Evolutionary conservation across 257 asterid genomes (phyloP), one percentile per base, ranked within the genome.

Genomic region (Eucommia ulmoides): DNA sequence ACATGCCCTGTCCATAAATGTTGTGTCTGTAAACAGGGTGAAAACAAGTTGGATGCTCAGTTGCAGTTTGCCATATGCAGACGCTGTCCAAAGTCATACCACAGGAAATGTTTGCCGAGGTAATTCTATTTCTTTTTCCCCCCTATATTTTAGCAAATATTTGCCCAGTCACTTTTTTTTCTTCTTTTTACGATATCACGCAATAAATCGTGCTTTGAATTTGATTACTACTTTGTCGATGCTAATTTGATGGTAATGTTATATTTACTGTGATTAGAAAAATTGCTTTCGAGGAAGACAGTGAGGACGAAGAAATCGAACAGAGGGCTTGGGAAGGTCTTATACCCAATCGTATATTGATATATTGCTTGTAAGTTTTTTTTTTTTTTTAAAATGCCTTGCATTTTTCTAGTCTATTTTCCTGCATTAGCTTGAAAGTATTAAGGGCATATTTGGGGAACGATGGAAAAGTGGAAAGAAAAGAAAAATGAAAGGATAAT

Each of bases 71-170:
- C 96, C n/a, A 68, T 86, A 45, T 91, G 99, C 61, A 88, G 95
- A 58, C 93, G 96, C 24, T 91, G 99, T 55, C 96, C 99, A n/a
- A 80, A 70, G 55, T 80, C 93, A 45, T 91, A 81, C 60, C 99
- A 91, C 45, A 73, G 87, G 61, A 86, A 86, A 70, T 91, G 99
- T 58, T 62, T 86, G 66, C 96, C 98, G 33, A 79, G 91, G 98
- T 91, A 66, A 65, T 61, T n/a, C 33, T 11, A 24, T 20, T 8
- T 55, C 51, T 55, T 35, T 24, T 56, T 29, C 19, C 19, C 19
- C 19, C 20, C 62, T 19, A 49, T 55, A 59, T 58, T 22, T 55
- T 20, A 25, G 24, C 45, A 24, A 55, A 33, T 29, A 29, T 29
- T n/a, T n/a, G n/a, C n/a, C n/a, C n/a, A n/a, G n/a, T n/a, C n/a